Evolutionary conservation across 2,329 filamentous ascomycete genomes (phyloP).

Genomic region (Colletotrichum sp.): DNA sequence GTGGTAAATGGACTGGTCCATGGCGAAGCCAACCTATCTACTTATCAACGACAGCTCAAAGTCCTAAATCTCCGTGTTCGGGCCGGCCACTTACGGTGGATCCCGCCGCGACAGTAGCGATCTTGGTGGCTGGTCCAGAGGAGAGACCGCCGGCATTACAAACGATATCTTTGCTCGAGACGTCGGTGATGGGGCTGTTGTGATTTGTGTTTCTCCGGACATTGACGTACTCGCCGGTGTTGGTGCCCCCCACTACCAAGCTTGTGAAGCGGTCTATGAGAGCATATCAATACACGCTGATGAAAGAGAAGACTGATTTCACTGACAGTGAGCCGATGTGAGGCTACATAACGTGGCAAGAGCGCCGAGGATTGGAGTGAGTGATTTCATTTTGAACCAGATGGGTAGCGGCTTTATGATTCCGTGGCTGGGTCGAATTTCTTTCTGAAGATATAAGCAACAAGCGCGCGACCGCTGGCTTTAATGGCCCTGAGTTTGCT

Average conservation of each 20-base stretch:
- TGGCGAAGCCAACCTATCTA: slow-evolving; percentile 2
- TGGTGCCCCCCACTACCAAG: slow-evolving; percentile 4
- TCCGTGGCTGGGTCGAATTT: background rate
- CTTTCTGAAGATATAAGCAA: background rate
- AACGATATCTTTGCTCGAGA: slow-evolving; percentile 44
- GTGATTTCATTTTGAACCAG: background rate
- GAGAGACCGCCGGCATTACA: slow-evolving; percentile 46
- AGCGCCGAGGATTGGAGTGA: background rate
- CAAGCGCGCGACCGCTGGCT: background rate
- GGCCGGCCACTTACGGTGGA: background rate
- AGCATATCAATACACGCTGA: background rate
- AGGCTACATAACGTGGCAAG: background rate
- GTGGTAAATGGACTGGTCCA: slow-evolving; percentile 17
- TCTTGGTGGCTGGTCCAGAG: background rate
- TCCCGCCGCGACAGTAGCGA: slow-evolving; percentile 14
- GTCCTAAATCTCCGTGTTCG: background rate
- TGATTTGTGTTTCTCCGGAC: slow-evolving; percentile 15
- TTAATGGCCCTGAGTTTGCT: background rate
- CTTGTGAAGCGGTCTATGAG: slow-evolving; percentile 16
- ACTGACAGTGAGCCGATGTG: slow-evolving; percentile 9
- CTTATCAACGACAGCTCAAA: background rate
- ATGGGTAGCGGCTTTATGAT: background rate
- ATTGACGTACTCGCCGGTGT: slow-evolving; percentile 18
- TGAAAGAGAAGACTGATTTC: background rate
- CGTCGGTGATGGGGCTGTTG: slow-evolving; percentile 57